Evolutionary conservation across 257 asterid genomes (phyloP).

Genomic region (Thymus quinquecostatus): DNA sequence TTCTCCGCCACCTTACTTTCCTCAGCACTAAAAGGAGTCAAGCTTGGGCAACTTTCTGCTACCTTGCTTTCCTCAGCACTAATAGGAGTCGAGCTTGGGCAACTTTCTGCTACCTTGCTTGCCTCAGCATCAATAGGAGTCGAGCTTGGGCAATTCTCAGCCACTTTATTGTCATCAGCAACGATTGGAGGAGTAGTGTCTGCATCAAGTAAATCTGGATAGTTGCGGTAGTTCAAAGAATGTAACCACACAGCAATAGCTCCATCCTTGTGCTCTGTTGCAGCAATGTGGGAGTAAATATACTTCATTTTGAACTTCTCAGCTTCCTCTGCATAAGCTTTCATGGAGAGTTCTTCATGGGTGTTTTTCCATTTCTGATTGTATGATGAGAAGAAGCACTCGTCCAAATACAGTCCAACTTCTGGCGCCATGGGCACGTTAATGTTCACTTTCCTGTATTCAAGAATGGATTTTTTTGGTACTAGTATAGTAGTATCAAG

Average conservation of each 20-base stretch:
- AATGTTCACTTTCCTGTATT: slow-evolving; percentile 70
- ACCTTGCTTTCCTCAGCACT: background rate
- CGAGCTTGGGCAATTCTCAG: background rate
- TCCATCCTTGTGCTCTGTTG: slow-evolving; percentile 80
- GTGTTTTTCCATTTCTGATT: slow-evolving; percentile 71
- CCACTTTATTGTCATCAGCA: background rate
- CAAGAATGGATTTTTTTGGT: slow-evolving; percentile 5
- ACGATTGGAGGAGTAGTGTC: background rate
- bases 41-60: background rate
- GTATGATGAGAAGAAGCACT: slow-evolving; percentile 90
- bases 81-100: background rate
- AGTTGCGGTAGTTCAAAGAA: slow-evolving; percentile 84
- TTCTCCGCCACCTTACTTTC: background rate
- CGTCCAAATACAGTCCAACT: slow-evolving; percentile 92
- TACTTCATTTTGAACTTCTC: slow-evolving; percentile 84
- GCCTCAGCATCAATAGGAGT: background rate
- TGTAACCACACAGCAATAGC: slow-evolving; percentile 78
- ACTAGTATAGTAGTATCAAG: background rate
- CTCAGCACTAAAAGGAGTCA: background rate
- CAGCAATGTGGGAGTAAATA: slow-evolving; percentile 76
- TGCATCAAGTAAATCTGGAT: slow-evolving; percentile 58
- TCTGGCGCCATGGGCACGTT: slow-evolving; percentile 98
- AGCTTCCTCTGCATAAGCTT: slow-evolving; percentile 60
- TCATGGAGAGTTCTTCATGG: slow-evolving; percentile 91
- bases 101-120: background rate